phyloP scores from a whole-genome alignment of 768 basidiomycete species.

The Suillus paluster region DNA sequence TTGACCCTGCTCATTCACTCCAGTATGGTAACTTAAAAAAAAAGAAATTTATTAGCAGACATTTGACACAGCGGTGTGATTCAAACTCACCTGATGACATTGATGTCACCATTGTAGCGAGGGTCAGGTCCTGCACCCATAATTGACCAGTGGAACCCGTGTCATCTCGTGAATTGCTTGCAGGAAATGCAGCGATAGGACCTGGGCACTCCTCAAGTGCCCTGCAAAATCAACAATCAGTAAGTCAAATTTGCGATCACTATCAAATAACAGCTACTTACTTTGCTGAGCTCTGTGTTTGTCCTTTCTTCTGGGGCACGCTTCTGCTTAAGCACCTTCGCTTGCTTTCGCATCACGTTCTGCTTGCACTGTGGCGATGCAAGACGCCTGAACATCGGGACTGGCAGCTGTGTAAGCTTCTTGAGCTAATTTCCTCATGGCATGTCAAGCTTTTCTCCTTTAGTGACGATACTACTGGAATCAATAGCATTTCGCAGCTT shows the following conservation, averaged over 20 bases:
- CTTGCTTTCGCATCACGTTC: not conserved
- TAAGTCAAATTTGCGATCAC: not conserved
- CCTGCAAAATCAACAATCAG: not conserved
- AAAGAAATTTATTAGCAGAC: not conserved
- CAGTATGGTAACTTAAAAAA: not conserved
- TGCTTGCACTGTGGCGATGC: not conserved
- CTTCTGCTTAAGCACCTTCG: not conserved
- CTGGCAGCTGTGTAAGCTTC: not conserved
- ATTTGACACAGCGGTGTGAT: not conserved
- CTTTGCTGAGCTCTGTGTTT: not conserved
- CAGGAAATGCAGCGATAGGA: not conserved
- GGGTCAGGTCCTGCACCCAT: conserved; percentile 1
- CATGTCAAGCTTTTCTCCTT: not conserved
- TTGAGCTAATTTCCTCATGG: not conserved
- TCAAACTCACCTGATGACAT: not conserved
- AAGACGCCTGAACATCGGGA: not conserved
- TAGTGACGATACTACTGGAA: not conserved
- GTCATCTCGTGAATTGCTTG: not conserved
- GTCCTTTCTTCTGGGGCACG: not conserved
- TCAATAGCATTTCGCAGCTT: not conserved
- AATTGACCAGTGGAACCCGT: not conserved
- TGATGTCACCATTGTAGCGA: not conserved
- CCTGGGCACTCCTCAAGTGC: not conserved
- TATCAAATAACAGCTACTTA: not conserved
- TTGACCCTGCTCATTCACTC: not conserved